Evolutionary conservation across 208 protist genomes (phyloP).

Genomic region (Leptomonas seymouri): DNA sequence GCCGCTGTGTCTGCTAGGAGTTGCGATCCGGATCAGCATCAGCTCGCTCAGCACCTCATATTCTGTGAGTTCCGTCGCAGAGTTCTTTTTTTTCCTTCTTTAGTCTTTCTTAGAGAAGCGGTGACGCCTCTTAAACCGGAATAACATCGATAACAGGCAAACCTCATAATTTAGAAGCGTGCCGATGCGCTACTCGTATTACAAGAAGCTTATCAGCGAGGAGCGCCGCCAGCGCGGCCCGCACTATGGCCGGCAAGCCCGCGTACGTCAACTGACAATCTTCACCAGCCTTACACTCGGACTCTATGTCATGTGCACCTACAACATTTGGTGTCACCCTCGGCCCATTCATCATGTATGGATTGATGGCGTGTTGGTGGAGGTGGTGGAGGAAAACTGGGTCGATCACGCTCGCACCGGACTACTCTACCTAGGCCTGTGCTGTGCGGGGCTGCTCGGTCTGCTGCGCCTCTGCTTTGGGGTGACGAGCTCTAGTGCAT

Average conservation of each 20-base stretch:
- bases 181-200: slow-evolving; percentile 37
- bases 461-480: slow-evolving; percentile 25
- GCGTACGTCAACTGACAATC: slow-evolving; percentile 21
- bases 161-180: background rate
- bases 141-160: background rate
- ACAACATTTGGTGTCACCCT: slow-evolving; percentile 42
- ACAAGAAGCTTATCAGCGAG: slow-evolving; percentile 22
- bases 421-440: slow-evolving; percentile 22
- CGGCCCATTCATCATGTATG: slow-evolving; percentile 43
- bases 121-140: background rate
- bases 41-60: too few species aligned
- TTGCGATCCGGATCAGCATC: too few species aligned
- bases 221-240: slow-evolving; percentile 31
- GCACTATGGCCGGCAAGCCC: slow-evolving; percentile 12
- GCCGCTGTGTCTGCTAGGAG: too few species aligned
- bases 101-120: background rate
- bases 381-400: slow-evolving; percentile 65
- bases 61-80: background rate
- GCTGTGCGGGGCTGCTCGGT: slow-evolving; percentile 27
- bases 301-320: slow-evolving; percentile 21
- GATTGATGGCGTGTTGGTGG: slow-evolving; percentile 79
- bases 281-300: slow-evolving; percentile 15
- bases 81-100: background rate
- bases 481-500: background rate
- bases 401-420: slow-evolving; percentile 14